Conservation (phyloP, 495 filamentous ascomycete genomes). For the Penicillium lagena region DNA sequence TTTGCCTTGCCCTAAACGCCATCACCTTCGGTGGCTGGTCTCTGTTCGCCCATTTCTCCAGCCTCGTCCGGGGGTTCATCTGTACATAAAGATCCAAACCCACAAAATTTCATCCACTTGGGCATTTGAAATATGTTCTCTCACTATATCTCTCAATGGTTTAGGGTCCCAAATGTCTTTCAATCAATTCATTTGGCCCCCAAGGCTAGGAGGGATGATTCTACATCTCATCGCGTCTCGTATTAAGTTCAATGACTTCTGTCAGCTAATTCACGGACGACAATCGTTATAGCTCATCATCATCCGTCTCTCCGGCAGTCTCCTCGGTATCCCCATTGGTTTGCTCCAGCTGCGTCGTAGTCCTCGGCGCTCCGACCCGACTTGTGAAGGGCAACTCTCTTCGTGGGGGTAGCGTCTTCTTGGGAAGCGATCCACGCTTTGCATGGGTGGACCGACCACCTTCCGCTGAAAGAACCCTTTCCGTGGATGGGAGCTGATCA, state of each 20-base stretch:
- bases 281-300: slow-evolving; percentile 39
- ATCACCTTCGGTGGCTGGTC: slow-evolving; percentile 17
- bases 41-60: slow-evolving; percentile 14
- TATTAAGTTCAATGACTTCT: background rate
- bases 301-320: slow-evolving; percentile 43
- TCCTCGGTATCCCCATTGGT: slow-evolving; percentile 16
- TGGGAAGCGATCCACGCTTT: slow-evolving; percentile 5
- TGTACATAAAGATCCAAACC: slow-evolving; percentile 41
- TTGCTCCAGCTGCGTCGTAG: slow-evolving; percentile 1
- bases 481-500: background rate
- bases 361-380: background rate
- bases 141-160: too few species aligned
- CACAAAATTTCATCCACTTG: slow-evolving; percentile 20
- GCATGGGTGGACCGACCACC: background rate
- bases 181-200: too few species aligned
- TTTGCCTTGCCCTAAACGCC: slow-evolving; percentile 14
- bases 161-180: too few species aligned
- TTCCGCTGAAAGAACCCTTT: background rate
- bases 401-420: slow-evolving; percentile 21
- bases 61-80: slow-evolving; percentile 23
- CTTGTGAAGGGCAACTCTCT: slow-evolving; percentile 35
- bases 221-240: too few species aligned
- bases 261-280: background rate
- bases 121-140: slow-evolving; percentile 5
- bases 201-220: too few species aligned